These are phyloP conservation scores for Fusarium bulbicola DNA, from an alignment of 2,329 filamentous ascomycete species.

Conservation along the genomic window DNA sequence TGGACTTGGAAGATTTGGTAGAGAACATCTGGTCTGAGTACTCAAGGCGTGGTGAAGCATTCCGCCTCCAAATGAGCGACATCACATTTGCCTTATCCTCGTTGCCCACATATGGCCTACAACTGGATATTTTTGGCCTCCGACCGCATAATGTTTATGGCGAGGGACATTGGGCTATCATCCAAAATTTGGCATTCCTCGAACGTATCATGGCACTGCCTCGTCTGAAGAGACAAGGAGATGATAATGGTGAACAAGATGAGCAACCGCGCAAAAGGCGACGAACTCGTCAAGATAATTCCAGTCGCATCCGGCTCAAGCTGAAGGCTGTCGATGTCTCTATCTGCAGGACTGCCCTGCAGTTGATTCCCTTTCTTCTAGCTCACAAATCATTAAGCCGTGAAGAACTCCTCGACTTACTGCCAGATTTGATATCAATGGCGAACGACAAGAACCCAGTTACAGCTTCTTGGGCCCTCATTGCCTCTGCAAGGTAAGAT, in stretches of 20 bases:
- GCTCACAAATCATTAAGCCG: slow-evolving; percentile 54
- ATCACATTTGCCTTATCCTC: slow-evolving; percentile 65
- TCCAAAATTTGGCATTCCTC: slow-evolving; percentile 67
- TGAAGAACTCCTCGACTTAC: slow-evolving; percentile 63
- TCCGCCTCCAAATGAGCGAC: slow-evolving; percentile 82
- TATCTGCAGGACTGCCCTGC: slow-evolving; percentile 62
- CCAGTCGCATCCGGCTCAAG: slow-evolving; percentile 59
- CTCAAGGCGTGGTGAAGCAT: slow-evolving; percentile 72
- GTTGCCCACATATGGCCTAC: slow-evolving; percentile 56
- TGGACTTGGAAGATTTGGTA: slow-evolving; percentile 69
- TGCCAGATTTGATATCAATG: slow-evolving; percentile 66
- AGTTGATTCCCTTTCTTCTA: slow-evolving; percentile 67
- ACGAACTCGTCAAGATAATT: slow-evolving; percentile 50
- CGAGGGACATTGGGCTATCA: slow-evolving; percentile 68
- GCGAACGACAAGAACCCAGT: slow-evolving; percentile 75
- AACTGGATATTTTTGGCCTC: slow-evolving; percentile 61
- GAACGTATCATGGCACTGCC: slow-evolving; percentile 58
- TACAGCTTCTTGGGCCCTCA: slow-evolving; percentile 82
- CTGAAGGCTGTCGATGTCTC: slow-evolving; percentile 56
- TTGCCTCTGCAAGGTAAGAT: slow-evolving; percentile 80
- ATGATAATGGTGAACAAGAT: slow-evolving; percentile 40
- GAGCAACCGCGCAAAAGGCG: slow-evolving; percentile 64
- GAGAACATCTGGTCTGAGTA: slow-evolving; percentile 84
- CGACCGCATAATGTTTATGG: slow-evolving; percentile 61
- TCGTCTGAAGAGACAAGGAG: slow-evolving; percentile 34